Evolutionary conservation across 1,139 yeast species (phyloP).

Genomic region (Casaregolazyma suthepensis): DNA sequence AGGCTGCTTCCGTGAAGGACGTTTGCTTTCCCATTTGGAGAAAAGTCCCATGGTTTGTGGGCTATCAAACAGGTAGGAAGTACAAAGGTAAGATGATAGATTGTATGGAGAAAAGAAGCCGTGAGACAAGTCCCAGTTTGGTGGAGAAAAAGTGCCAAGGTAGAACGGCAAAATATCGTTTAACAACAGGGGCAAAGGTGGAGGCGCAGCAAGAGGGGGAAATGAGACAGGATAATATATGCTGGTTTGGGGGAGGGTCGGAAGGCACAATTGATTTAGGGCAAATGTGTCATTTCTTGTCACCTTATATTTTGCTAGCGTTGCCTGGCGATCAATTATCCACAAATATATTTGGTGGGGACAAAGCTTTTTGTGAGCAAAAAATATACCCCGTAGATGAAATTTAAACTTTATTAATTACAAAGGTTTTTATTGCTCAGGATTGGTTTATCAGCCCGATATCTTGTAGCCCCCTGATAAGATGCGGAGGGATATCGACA

Average conservation of each 20-base stretch:
- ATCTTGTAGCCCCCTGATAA: background rate
- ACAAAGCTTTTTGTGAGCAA: background rate
- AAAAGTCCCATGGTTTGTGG: slow-evolving; percentile 5
- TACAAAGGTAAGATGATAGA: background rate
- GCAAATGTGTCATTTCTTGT: background rate
- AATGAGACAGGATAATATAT: too few relatives aligned
- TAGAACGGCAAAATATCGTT: background rate
- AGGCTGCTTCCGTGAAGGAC: slow-evolving; percentile 5
- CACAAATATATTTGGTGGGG: background rate
- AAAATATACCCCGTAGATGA: background rate
- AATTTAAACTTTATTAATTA: background rate
- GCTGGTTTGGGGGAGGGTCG: too few relatives aligned
- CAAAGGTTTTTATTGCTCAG: background rate
- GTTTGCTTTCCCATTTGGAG: background rate
- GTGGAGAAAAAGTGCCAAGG: background rate
- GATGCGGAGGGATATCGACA: background rate
- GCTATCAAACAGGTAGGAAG: background rate
- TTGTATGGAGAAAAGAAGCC: background rate
- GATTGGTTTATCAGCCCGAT: background rate
- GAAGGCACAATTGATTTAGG: too few relatives aligned
- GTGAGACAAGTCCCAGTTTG: background rate
- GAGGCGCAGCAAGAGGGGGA: too few relatives aligned
- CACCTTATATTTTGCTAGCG: background rate
- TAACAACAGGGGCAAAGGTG: background rate
- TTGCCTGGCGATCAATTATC: background rate